Evolutionary conservation across 1,284 basidiomycete genomes (phyloP), one percentile per base, ranked within the genome.

Genomic region (Gomphus bonarii): DNA sequence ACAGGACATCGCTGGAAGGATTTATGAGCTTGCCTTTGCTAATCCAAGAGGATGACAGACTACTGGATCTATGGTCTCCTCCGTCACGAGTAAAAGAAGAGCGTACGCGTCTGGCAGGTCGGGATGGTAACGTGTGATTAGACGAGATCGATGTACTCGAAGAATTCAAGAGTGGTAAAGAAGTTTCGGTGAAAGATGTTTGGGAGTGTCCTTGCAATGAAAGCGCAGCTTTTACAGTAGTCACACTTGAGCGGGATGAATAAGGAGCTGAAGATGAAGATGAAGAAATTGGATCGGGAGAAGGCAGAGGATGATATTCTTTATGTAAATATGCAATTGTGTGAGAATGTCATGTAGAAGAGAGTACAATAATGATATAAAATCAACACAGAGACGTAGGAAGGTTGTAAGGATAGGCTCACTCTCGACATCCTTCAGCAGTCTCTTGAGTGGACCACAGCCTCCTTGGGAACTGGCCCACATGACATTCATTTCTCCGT

Each of bases 391-490:
- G 12, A 11, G 18, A 36, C 18, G 18, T 16, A 18, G 42, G 2
- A 10, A 11, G 10, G 9, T 8, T 4, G 25, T 31, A 30, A 20
- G 16, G 30, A 38, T n/a, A 18, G 8, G 38, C 54, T 38, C 43
- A 58, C 57, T 22, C 44, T 53, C 50, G 14, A 58, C 57, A 20
- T 58, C 43, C 35, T 28, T 53, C 43, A 58, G 31, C 20, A 58
- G 30, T 47, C 33, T 52, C 22, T 58, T 22, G 14, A 58, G 48
- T 20, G 57, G 57, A 16, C 16, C 57, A 40, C 57, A 58, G 7
- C 57, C 57, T 16, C 50, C 50, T 47, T 58, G 57, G 42, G 57
- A 58, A 18, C 57, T 58, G 28, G 57, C 22, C 57, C 57, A 58
- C 33, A 58, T 52, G 10, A 58, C 49, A 36, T 36, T 50, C 14